Evolutionary conservation across 176 grass and related monocot genomes (phyloP), one percentile per base, ranked within the genome.

Genomic region (Poa annua): DNA sequence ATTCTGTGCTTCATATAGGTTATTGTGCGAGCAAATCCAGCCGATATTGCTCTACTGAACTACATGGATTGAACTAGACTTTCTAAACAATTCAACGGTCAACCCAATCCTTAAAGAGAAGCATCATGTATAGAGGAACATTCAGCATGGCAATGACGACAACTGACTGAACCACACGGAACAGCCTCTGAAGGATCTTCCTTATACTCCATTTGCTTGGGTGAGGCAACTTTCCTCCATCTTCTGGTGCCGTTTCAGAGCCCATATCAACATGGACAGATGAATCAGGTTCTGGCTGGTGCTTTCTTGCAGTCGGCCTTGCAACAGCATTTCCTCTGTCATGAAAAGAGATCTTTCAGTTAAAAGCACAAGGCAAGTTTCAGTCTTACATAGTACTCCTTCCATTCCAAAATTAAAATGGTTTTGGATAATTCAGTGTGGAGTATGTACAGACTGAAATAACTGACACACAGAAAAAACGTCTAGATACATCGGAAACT

Each of bases 81-180:
- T 29, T 47, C 9, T 50, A 20, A 51, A 24, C 16, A 35, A 50
- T 48, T 98, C 82, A 98, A 49, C 67, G 86, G 60, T 93, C 92
- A 69, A 95, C 90, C 93, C 92, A 98, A 60, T 93, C 96, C 78
- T 95, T 98, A 85, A 98, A 98, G 38, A 98, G 87, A 62, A 98
- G 87, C 96, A 98, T 98, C 91, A 98, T 93, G 85, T 98, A 95
- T 68, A 98, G 77, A 83, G 93, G 96, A n/a, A 83, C 85, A 87
- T 95, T 98, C 75, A 98, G 67, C 25, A 83, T 80, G 20, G 90
- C 90, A 54, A 98, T 91, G 50, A 98, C 26, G 16, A 88, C 74
- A 70, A 98, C n/a, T 17, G 90, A 89, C 45, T 89, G 85, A 83
- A 92, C 36, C 16, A 98, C 92, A 53, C 96, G 92, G 83, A 98